Conservation (phyloP, 176 grass and related monocot species). For the Ananas comosus region DNA sequence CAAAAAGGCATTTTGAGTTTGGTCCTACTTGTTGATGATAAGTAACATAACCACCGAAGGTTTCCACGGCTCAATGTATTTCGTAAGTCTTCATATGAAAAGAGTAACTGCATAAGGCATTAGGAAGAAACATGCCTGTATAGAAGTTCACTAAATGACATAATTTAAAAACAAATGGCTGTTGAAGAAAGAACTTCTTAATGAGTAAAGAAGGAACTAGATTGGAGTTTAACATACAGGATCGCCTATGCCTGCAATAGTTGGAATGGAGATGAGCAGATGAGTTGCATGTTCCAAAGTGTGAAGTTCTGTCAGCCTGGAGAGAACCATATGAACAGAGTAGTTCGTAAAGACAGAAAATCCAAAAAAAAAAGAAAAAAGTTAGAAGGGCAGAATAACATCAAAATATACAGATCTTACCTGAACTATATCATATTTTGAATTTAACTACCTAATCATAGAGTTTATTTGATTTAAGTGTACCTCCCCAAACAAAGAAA, state of each 20-base stretch:
- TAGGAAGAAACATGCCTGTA: slow-evolving; percentile 1
- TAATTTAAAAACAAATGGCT: background rate
- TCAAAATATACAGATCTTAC: too few relatives aligned
- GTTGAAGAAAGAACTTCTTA: background rate
- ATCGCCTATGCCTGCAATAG: slow-evolving; percentile 52
- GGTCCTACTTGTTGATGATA: slow-evolving; percentile 72
- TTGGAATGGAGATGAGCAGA: too few relatives aligned
- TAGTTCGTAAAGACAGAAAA: background rate
- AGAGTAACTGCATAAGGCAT: slow-evolving; percentile 49
- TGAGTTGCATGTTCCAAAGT: slow-evolving; percentile 37
- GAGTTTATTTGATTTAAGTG: too few relatives aligned
- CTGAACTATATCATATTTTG: too few relatives aligned
- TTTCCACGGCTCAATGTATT: slow-evolving; percentile 32
- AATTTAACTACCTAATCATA: too few relatives aligned
- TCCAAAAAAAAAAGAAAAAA: background rate
- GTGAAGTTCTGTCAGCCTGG: slow-evolving; percentile 34
- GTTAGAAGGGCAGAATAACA: background rate
- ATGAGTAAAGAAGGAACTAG: background rate
- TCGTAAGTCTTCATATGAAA: slow-evolving; percentile 35
- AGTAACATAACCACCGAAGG: slow-evolving; percentile 73
- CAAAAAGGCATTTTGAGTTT: background rate
- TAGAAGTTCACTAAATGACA: background rate
- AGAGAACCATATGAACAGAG: background rate
- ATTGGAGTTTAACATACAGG: slow-evolving; percentile 34
- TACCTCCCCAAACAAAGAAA: too few relatives aligned